Evolutionary conservation across 768 basidiomycete genomes (phyloP).

Genomic region (Russula griseocarnosa): DNA sequence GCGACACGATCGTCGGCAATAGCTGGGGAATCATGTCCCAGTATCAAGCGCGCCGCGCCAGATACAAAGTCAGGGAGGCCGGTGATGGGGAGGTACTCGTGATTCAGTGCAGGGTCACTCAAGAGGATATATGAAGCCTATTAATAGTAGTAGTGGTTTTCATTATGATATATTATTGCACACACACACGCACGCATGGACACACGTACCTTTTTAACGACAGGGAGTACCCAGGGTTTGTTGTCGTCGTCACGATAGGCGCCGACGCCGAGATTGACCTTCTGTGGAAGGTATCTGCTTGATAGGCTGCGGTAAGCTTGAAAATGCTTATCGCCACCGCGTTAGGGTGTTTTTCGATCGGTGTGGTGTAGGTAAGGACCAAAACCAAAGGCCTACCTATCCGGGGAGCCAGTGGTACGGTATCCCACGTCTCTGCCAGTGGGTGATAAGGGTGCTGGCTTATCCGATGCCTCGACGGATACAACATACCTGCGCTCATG

Average conservation of each 20-base stretch:
- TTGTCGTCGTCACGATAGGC: slow-evolving; percentile 85
- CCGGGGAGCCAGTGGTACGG: slow-evolving; percentile 82
- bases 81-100: slow-evolving; percentile 90
- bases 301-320: slow-evolving; percentile 87
- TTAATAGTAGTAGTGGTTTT: not conserved
- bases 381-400: slow-evolving; percentile 65
- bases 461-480: slow-evolving; percentile 4
- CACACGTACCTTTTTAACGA: slow-evolving; percentile 88
- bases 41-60: slow-evolving; percentile 77
- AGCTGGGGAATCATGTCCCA: slow-evolving; percentile 68
- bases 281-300: slow-evolving; percentile 68
- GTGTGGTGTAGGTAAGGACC: not conserved
- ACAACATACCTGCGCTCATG: slow-evolving; percentile 46
- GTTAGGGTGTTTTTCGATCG: slow-evolving; percentile 14
- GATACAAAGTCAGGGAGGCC: slow-evolving; percentile 79
- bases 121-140: slow-evolving; percentile 73
- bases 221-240: slow-evolving; percentile 91
- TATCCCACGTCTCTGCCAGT: slow-evolving; percentile 71
- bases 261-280: slow-evolving; percentile 90
- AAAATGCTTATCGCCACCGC: slow-evolving; percentile 63
- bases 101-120: slow-evolving; percentile 69
- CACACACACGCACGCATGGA: too few species aligned
- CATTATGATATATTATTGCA: too few species aligned
- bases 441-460: slow-evolving; percentile 10
- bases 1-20: slow-evolving; percentile 66